These are phyloP conservation scores for Pecoramyces ruminantium DNA, from an alignment of 192 early-diverging fungal genomes.

Conservation along the genomic window DNA sequence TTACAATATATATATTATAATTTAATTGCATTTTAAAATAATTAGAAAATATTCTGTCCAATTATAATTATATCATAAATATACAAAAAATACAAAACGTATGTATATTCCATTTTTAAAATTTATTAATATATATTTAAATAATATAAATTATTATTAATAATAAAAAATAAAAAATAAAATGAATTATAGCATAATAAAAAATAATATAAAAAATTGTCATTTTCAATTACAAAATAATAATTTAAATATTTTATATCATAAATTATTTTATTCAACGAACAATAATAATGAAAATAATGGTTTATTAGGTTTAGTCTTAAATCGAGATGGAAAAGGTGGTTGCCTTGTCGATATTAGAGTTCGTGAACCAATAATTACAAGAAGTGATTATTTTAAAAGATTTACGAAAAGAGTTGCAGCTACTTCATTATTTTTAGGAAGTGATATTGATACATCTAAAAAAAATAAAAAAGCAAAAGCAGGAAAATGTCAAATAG, in stretches of 20 bases:
- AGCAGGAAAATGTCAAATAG: neutral
- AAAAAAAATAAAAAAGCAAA: neutral
- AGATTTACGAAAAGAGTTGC: neutral
- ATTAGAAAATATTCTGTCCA: too few species aligned
- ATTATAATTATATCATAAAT: too few species aligned
- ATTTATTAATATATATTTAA: too few species aligned
- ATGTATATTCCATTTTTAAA: too few species aligned
- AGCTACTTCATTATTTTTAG: neutral
- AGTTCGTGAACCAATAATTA: neutral
- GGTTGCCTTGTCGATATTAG: neutral
- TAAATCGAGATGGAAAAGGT: neutral
- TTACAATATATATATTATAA: too few species aligned
- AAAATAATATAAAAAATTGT: too few species aligned
- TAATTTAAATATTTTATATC: neutral
- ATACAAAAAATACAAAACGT: too few species aligned
- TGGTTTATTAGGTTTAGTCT: neutral
- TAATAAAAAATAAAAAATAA: too few species aligned
- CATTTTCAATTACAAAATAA: neutral
- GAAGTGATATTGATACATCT: neutral
- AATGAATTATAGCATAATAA: too few species aligned
- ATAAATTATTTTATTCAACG: neutral
- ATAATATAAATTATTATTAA: too few species aligned
- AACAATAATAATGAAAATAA: neutral
- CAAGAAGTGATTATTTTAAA: neutral
- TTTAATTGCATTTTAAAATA: too few species aligned